Conservation (phyloP, 768 basidiomycete genomes). For the Tephrocybe rancida region DNA sequence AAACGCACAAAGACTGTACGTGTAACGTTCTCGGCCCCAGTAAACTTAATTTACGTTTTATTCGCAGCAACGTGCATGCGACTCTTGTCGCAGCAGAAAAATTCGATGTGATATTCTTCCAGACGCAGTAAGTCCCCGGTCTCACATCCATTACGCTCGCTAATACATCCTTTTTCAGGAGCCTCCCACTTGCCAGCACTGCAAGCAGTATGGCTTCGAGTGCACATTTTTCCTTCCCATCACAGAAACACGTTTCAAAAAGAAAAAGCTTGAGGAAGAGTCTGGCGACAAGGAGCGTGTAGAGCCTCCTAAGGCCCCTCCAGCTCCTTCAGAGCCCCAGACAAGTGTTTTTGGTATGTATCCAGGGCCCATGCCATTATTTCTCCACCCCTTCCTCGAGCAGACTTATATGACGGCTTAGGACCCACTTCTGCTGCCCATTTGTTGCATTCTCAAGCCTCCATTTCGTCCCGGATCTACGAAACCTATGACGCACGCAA, state of each 20-base stretch:
- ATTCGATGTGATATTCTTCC: constrained; percentile 91
- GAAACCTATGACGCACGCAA: constrained; percentile 88
- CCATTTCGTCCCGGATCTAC: constrained; percentile 83
- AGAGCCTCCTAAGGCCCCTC: constrained; percentile 30
- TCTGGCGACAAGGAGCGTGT: constrained; percentile 41
- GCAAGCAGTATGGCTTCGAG: constrained; percentile 91
- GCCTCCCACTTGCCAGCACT: constrained; percentile 88
- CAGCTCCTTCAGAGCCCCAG: constrained; percentile 49
- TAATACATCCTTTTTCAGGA: constrained; percentile 37
- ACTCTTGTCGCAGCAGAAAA: constrained; percentile 88
- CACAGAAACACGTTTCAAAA: constrained; percentile 98
- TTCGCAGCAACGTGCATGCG: constrained; percentile 74
- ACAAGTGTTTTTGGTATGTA: constrained; percentile 60
- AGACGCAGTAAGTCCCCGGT: constrained; percentile 47
- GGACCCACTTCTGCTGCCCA: constrained; percentile 89
- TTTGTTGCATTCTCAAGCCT: constrained; percentile 87
- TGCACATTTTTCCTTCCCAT: constrained; percentile 99
- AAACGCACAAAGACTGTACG: constrained; percentile 89
- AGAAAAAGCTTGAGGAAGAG: constrained; percentile 85
- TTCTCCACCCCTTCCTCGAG: constrained; percentile 26
- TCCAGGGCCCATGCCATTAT: constrained; percentile 15
- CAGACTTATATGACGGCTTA: constrained; percentile 49
- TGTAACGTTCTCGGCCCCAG: neutral
- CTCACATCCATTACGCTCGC: neutral
- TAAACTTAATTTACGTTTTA: constrained; percentile 11